Base-by-base conservation (phyloP, 768 basidiomycete species). In the Chalciporus chontae region DNA sequence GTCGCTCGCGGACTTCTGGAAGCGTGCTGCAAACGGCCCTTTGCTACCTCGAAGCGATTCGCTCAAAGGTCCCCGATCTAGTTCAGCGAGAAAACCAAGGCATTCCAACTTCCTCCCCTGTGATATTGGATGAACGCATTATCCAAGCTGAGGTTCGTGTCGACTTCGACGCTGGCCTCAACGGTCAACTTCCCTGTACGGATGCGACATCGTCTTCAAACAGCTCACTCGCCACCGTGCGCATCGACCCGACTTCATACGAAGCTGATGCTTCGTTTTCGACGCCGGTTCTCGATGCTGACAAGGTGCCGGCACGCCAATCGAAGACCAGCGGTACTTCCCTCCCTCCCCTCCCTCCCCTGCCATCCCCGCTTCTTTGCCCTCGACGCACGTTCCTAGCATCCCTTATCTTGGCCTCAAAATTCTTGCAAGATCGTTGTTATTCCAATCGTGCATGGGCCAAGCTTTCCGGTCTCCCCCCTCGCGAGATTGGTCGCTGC, bases 381-480 rank as follows among this genome's bases (percentile, higher is more conserved):
- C 91, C 94, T 2, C 81, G 94, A 23, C 80, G 94, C 21, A 81
- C 91, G 0, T 96, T 97, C 69, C 75, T 96, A 8, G 91, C 91
- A 0, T 83, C 90, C 0, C 73, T 97, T 37, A 91, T 97, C 48
- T 76, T 92, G 45, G 94, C 94, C 0, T 87, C 88, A 14, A 97
- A 97, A 60, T 94, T 94, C 64, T 83, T 88, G 53, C 92, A 94
- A 71, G 94, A 97, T 61, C 85, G 90, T 44, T 91, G 89, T 38
- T 96, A 94, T 60, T 93, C 90, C 13, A 95, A 96, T 65, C 81
- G 84, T 23, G 93, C 94, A 15, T 96, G 94, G 94, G 88, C 90
- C 1, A 93, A 94, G 61, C 78, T 97, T 6, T 89, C 88, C n/a
- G 92, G 93, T 15, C 77, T 97, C 3, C 81, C 85, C 0, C 83